Percentiles rank a stretch among this genome's conserved stretches.
These are phyloP conservation scores for Talaromyces sp. DNA, from an alignment of 2,329 filamentous ascomycete genomes.

Conservation along the genomic window DNA sequence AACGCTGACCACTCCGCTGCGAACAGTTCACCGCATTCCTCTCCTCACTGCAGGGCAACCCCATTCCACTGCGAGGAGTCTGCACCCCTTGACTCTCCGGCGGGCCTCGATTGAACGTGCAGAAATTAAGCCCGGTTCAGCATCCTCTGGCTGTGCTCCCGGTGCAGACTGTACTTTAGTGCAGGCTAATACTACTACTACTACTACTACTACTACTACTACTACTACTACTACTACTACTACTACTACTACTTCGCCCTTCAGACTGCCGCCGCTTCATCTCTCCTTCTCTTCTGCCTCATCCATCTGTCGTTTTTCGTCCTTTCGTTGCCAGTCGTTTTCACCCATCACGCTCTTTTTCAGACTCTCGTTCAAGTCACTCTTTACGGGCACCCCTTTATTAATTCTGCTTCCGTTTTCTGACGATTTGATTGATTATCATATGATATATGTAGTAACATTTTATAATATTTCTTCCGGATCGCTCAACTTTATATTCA, in stretches of 20 bases:
- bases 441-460: slow-evolving; percentile 16
- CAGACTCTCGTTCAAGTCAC: slow-evolving; percentile 17
- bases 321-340: slow-evolving; percentile 20
- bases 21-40: slow-evolving; percentile 16
- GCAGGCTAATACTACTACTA: no score
- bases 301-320: slow-evolving; percentile 12
- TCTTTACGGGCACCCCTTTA: slow-evolving; percentile 13
- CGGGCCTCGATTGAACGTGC: slow-evolving; percentile 18
- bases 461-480: slow-evolving; percentile 12
- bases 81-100: slow-evolving; percentile 18
- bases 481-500: slow-evolving; percentile 6
- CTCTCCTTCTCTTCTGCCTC: slow-evolving; percentile 6
- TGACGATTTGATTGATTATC: slow-evolving; percentile 13
- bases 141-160: neutral
- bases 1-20: slow-evolving; percentile 10
- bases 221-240: no score
- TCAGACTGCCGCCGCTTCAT: slow-evolving; percentile 11
- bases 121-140: slow-evolving; percentile 18
- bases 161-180: neutral
- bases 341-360: slow-evolving; percentile 15
- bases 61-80: slow-evolving; percentile 19
- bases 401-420: slow-evolving; percentile 1
- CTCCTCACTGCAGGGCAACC: slow-evolving; percentile 19
- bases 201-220: no score
- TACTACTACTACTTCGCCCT: neutral